Conservation (phyloP, 2,329 filamentous ascomycete species). For the Penicillium sp. region DNA sequence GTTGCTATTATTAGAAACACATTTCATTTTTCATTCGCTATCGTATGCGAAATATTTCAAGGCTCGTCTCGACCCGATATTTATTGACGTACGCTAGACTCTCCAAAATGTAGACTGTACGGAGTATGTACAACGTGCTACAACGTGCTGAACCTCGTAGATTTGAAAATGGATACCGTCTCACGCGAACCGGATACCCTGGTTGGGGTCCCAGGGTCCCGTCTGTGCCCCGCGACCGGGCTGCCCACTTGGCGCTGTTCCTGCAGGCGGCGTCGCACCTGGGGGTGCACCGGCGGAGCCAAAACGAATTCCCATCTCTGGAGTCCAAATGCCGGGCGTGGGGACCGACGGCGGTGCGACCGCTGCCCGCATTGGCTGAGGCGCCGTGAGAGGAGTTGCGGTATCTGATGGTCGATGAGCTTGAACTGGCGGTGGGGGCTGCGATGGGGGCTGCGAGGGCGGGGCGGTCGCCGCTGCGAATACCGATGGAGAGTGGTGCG, state of each 20-base stretch:
- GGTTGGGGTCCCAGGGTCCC: constrained; percentile 59
- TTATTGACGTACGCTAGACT: not conserved
- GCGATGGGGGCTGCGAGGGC: constrained; percentile 38
- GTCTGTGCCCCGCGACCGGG: constrained; percentile 18
- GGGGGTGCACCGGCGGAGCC: constrained; percentile 44
- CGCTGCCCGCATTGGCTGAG: constrained; percentile 45
- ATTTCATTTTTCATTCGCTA: not conserved
- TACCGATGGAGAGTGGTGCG: constrained; percentile 33
- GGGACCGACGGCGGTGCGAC: constrained; percentile 54
- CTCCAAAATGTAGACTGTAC: not conserved
- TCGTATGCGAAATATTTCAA: not conserved
- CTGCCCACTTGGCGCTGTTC: constrained; percentile 19
- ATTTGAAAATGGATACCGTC: not conserved
- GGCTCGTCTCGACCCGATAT: not conserved
- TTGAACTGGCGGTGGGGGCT: constrained; percentile 45
- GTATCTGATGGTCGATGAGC: constrained; percentile 37
- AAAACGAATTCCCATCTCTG: constrained; percentile 79
- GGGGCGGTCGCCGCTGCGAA: constrained; percentile 21
- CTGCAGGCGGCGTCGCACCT: constrained; percentile 22
- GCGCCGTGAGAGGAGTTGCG: constrained; percentile 45
- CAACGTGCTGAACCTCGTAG: too few species aligned
- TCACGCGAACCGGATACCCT: constrained; percentile 56
- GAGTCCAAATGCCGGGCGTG: constrained; percentile 67
- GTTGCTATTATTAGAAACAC: not conserved
- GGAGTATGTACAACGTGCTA: not conserved